These are phyloP conservation scores for Dicorynia guianensis DNA, from an alignment of 306 rosid species.

Conservation along the genomic window DNA sequence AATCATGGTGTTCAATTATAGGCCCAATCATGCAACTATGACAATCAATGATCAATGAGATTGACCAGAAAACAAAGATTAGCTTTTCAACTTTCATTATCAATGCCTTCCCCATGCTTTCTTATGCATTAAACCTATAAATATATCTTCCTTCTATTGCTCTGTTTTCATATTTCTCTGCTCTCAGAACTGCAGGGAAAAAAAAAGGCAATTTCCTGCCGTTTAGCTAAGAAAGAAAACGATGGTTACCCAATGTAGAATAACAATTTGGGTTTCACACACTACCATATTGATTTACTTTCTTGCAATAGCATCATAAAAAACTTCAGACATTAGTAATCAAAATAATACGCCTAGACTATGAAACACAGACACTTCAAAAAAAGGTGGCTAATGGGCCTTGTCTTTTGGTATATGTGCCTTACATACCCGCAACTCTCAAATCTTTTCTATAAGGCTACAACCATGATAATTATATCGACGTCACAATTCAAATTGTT, in stretches of 20 bases:
- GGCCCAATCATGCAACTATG: neutral
- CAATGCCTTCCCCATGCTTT: neutral
- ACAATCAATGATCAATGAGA: neutral
- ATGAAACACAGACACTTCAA: no score
- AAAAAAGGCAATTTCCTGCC: constrained; percentile 8
- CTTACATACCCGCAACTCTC: neutral
- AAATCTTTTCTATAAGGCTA: neutral
- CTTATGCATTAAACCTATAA: neutral
- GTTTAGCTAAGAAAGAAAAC: neutral
- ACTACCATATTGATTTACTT: no score
- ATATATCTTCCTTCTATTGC: neutral
- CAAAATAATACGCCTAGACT: no score
- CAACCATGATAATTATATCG: neutral
- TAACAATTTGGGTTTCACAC: no score
- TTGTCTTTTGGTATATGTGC: neutral
- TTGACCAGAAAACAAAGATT: neutral
- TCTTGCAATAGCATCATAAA: neutral
- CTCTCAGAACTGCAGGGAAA: neutral
- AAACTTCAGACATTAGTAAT: constrained; percentile 4
- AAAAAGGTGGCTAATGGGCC: no score
- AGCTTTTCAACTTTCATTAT: neutral
- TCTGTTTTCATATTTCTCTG: neutral
- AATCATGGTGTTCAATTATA: neutral
- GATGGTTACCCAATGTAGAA: neutral
- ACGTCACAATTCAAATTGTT: constrained; percentile 12